Evolutionary conservation across 805 yeast species (phyloP), one percentile per base, ranked within the genome.

Genomic region (Cyberlindnera xylosilytica): DNA sequence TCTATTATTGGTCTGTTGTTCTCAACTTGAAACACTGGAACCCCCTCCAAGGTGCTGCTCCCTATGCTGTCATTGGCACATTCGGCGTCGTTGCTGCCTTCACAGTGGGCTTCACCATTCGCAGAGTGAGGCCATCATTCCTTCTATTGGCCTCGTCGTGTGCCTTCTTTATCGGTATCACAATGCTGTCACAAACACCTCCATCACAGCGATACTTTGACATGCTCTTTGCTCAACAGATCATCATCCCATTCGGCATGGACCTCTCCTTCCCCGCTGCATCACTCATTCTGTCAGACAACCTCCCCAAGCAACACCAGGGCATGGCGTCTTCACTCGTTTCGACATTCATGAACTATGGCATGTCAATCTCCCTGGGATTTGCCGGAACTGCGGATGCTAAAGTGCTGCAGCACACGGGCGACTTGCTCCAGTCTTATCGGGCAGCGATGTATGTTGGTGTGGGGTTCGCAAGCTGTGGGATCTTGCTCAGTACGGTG

Each of bases 241-340:
- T 79, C 15, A 62, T 84, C 6, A 63, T 78, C 6, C 73, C 81
- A 11, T 81, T 80, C 69, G 95, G 88, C 3, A 83, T 85, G 89
- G 91, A 85, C 57, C 65, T 81, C 59, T 78, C 86, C 20, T 85
- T 83, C 59, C 91, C 93, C 0, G 81, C 90, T 1, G 80, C 85
- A 0, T 76, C 88, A 0, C 69, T 84, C 36, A 71, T 81, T 12
- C 59, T 84, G 33, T 74, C 83, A 7, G 79, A 79, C 45, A 65
- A 64, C 34, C 64, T 84, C 28, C 89, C 90, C 0, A 60, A 68
- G 36, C 67, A 73, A 44, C 78, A 80, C 51, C 93, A 85, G 62
- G 93, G 91, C 7, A 76, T 82, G 73, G 90, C 89, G 0, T 89
- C 88, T 0, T 81, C 88, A 0, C 64, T 85, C 38, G 81, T 83